phyloP scores from a whole-genome alignment of 352 stramenopile genomes.

The Phytophthora hybrid region DNA sequence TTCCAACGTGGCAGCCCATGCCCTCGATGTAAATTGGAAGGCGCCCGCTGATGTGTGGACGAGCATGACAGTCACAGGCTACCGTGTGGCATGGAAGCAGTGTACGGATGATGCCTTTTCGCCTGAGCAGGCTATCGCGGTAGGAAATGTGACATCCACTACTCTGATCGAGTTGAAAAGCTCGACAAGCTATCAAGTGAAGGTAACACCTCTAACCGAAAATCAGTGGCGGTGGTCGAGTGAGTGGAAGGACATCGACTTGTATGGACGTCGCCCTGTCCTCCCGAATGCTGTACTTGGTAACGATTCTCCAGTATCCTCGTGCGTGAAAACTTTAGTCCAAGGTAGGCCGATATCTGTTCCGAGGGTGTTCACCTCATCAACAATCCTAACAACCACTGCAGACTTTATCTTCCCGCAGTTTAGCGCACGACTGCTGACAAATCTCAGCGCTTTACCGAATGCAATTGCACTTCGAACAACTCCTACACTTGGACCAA shows the following conservation, averaged over 20 bases:
- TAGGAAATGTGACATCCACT: slow-evolving; percentile 94
- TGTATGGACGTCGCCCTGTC: slow-evolving; percentile 79
- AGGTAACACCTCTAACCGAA: slow-evolving; percentile 82
- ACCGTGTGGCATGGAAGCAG: slow-evolving; percentile 69
- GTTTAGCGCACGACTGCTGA: slow-evolving; percentile 78
- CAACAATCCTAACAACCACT: background rate
- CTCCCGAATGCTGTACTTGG: slow-evolving; percentile 68
- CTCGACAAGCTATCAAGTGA: slow-evolving; percentile 77
- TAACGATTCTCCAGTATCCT: slow-evolving; percentile 47
- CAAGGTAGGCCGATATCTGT: slow-evolving; percentile 38
- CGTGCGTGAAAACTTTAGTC: slow-evolving; percentile 60
- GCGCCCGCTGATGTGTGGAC: slow-evolving; percentile 70
- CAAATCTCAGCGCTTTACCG: slow-evolving; percentile 72
- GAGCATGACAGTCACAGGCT: slow-evolving; percentile 86
- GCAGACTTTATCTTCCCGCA: slow-evolving; percentile 82
- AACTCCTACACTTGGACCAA: slow-evolving; percentile 75
- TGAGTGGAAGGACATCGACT: slow-evolving; percentile 78
- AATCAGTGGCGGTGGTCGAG: slow-evolving; percentile 45
- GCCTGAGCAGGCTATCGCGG: slow-evolving; percentile 40
- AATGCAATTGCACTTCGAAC: slow-evolving; percentile 41
- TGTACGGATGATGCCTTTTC: slow-evolving; percentile 47
- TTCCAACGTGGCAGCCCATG: slow-evolving; percentile 81
- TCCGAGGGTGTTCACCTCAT: background rate
- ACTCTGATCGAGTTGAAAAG: slow-evolving; percentile 78
- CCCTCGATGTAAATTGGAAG: slow-evolving; percentile 87